Percentiles rank a stretch among this genome's conserved stretches.
These are phyloP conservation scores for Pseudotsuga menziesii DNA, from an alignment of 75 land plant species.

Conservation along the genomic window DNA sequence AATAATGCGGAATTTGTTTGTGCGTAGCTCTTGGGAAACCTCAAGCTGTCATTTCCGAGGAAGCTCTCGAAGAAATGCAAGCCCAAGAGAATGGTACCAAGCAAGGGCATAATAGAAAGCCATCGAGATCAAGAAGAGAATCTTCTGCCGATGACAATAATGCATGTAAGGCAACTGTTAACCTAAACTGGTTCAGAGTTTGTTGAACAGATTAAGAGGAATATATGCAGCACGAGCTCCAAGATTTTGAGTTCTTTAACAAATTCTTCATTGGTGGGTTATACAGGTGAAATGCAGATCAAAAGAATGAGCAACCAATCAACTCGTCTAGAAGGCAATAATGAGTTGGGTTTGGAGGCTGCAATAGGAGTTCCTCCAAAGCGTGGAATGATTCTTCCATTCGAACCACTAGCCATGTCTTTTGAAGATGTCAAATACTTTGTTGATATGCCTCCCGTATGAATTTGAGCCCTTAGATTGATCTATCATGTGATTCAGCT, in stretches of 20 bases:
- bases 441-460: slow-evolving; percentile 73
- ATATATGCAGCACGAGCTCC: neutral
- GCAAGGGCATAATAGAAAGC: slow-evolving; percentile 6
- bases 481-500: too few species aligned
- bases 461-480: slow-evolving; percentile 1
- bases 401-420: slow-evolving; percentile 73
- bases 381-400: slow-evolving; percentile 87
- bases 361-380: slow-evolving; percentile 40
- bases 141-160: slow-evolving; percentile 47
- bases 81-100: slow-evolving; percentile 25
- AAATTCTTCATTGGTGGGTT: neutral
- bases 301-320: too few species aligned
- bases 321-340: too few species aligned
- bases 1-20: neutral
- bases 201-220: neutral
- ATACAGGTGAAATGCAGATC: slow-evolving; percentile 38
- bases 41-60: slow-evolving; percentile 75
- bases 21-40: slow-evolving; percentile 62
- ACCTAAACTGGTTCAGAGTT: neutral
- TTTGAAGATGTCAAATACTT: slow-evolving; percentile 75
- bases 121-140: slow-evolving; percentile 14
- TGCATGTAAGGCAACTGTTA: slow-evolving; percentile 23
- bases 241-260: neutral
- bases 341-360: slow-evolving; percentile 12
- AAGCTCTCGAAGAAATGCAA: slow-evolving; percentile 47